Evolutionary conservation across 257 asterid genomes (phyloP).

Genomic region (Scutellaria barbata): DNA sequence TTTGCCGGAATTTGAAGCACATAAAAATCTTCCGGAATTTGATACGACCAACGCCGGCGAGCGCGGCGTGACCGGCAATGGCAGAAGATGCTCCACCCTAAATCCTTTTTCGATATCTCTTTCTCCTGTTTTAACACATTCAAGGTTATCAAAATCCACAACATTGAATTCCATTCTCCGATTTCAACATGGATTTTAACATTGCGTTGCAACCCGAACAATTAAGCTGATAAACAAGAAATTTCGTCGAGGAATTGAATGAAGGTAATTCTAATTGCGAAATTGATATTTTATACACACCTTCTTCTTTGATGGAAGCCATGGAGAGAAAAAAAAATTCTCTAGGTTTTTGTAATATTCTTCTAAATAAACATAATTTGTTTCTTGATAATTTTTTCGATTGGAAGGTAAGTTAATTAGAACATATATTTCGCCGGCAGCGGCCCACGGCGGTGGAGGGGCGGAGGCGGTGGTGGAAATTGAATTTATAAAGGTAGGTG

Average conservation of each 20-base stretch:
- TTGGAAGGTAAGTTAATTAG: neutral
- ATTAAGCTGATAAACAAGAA: neutral
- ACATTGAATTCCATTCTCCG: neutral
- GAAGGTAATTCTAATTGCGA: neutral
- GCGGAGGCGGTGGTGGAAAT: constrained; percentile 38
- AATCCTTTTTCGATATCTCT: constrained; percentile 66
- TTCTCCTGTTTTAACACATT: constrained; percentile 44
- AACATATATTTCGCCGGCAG: neutral
- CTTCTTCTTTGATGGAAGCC: constrained; percentile 41
- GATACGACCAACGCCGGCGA: constrained; percentile 66
- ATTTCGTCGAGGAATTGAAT: neutral
- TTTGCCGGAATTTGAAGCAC: constrained; percentile 62
- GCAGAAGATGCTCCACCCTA: constrained; percentile 37
- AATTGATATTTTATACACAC: neutral
- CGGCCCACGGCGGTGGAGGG: constrained; percentile 41
- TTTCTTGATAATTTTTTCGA: neutral
- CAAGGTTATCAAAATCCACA: constrained; percentile 6
- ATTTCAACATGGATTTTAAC: neutral
- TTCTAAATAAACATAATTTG: constrained; percentile 17
- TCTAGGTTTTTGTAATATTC: neutral
- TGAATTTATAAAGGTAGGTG: constrained; percentile 30
- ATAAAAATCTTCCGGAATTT: constrained; percentile 57
- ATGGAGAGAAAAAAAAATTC: constrained; percentile 27
- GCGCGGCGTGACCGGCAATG: constrained; percentile 35
- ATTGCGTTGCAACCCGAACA: neutral